Conservation (phyloP, 2,329 filamentous ascomycete genomes). For the Beauveria varroae region DNA sequence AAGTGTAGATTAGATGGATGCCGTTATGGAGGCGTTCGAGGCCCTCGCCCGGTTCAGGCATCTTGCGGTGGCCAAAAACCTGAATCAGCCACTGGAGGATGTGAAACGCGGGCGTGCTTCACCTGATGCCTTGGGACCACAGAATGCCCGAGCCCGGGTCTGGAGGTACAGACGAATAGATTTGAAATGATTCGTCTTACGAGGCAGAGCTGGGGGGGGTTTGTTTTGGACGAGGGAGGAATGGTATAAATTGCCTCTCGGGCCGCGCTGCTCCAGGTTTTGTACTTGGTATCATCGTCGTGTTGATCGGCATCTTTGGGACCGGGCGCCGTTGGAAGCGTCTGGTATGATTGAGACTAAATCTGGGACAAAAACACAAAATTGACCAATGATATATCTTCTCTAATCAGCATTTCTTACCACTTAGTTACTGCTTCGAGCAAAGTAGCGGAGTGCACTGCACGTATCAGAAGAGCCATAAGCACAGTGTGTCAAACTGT, state of each 20-base stretch:
- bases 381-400: background rate
- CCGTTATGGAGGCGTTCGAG: too few species aligned
- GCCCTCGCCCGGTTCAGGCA: too few species aligned
- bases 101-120: constrained; percentile 19
- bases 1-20: too few species aligned
- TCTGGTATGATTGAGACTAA: background rate
- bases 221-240: background rate
- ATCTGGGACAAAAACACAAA: too few species aligned
- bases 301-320: background rate
- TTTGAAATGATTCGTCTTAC: background rate
- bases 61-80: too few species aligned
- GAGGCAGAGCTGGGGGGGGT: too few species aligned
- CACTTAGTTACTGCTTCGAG: too few species aligned
- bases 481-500: too few species aligned
- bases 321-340: background rate
- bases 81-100: background rate
- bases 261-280: background rate
- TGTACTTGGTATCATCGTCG: background rate
- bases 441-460: background rate
- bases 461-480: too few species aligned
- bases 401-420: too few species aligned
- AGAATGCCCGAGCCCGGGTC: background rate
- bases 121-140: background rate
- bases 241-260: background rate
- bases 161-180: background rate